A percentile compares a stretch with the other conserved stretches of the same genome.
phyloP scores from a whole-genome alignment of 306 rosid species.

The Quercus engelmannii region DNA sequence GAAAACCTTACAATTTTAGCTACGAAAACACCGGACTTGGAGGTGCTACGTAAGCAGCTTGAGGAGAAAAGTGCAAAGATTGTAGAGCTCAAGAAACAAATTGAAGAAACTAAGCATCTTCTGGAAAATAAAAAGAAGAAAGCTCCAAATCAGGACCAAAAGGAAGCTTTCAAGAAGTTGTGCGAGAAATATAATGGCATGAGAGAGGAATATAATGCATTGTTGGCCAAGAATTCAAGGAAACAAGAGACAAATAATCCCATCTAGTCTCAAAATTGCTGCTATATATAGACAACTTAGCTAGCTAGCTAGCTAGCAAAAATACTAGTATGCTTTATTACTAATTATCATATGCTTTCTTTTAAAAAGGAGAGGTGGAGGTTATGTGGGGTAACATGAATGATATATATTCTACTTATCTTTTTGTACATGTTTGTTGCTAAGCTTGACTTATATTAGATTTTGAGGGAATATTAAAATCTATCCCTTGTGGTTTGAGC shows the following conservation, averaged over 20 bases:
- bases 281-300: not conserved
- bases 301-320: not conserved
- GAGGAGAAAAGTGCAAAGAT: conserved; percentile 37
- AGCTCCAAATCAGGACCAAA: conserved; percentile 18
- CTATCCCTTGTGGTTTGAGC: no score
- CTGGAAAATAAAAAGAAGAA: conserved; percentile 37
- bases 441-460: no score
- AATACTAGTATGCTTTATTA: not conserved
- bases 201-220: conserved; percentile 47
- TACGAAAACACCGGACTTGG: conserved; percentile 25
- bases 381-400: not conserved
- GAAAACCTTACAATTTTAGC: not conserved
- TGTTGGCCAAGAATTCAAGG: conserved; percentile 26
- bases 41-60: conserved; percentile 33
- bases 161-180: conserved; percentile 33
- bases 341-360: not conserved
- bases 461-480: no score
- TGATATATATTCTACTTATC: not conserved
- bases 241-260: conserved; percentile 8
- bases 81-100: conserved; percentile 44
- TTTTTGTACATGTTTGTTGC: no score
- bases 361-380: not conserved
- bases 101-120: conserved; percentile 31
- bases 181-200: conserved; percentile 35
- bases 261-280: not conserved